A percentile compares a stretch with the other conserved stretches of the same genome.
Evolutionary conservation across 176 grass and related monocot species (phyloP).

Genomic region (Bonia amplexicaulis): DNA sequence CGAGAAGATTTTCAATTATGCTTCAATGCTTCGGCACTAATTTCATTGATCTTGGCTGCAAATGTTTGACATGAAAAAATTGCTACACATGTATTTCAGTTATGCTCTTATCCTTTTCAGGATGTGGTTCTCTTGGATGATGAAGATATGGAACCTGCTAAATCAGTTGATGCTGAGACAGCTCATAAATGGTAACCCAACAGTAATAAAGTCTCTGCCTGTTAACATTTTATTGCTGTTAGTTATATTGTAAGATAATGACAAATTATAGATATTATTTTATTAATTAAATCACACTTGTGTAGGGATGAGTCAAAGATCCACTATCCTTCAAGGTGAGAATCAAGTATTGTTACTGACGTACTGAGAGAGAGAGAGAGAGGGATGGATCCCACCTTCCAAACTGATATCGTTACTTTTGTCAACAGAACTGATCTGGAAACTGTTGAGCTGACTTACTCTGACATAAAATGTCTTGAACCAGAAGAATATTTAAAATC

Average conservation of each 20-base stretch:
- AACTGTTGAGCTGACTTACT: slow-evolving; percentile 28
- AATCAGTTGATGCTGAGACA: slow-evolving; percentile 18
- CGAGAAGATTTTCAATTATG: background rate
- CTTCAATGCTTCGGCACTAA: background rate
- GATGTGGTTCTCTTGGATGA: slow-evolving; percentile 61
- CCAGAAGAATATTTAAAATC: slow-evolving; percentile 46
- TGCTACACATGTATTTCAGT: background rate
- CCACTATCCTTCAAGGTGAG: slow-evolving; percentile 54
- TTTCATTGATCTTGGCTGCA: background rate
- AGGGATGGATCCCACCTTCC: background rate
- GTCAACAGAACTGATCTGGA: slow-evolving; percentile 35
- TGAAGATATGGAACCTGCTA: slow-evolving; percentile 28
- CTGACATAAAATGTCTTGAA: slow-evolving; percentile 52
- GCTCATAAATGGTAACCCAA: slow-evolving; percentile 33
- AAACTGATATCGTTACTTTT: slow-evolving; percentile 31
- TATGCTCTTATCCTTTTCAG: slow-evolving; percentile 13
- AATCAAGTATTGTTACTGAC: background rate
- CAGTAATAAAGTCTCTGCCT: background rate
- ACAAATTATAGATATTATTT: slow-evolving; percentile 9
- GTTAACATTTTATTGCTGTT: background rate
- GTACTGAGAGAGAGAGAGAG: background rate
- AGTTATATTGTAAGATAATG: slow-evolving; percentile 4
- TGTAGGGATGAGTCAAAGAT: slow-evolving; percentile 36
- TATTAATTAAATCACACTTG: slow-evolving; percentile 18
- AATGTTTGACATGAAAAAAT: background rate